These are phyloP conservation scores for Meyerozyma sp. DNA, from an alignment of 1,139 yeast species.

Conservation along the genomic window DNA sequence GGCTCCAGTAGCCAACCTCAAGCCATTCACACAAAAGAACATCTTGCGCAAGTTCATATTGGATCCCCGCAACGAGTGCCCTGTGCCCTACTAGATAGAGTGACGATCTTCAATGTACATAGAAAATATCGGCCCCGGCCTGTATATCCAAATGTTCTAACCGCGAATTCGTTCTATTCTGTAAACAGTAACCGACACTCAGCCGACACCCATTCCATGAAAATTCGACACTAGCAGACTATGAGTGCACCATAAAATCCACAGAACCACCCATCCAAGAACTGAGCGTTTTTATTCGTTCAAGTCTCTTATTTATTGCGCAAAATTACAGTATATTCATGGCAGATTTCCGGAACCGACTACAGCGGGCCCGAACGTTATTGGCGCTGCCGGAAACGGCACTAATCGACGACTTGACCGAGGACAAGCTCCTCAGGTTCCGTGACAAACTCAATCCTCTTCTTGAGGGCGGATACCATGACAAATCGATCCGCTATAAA, in stretches of 20 bases:
- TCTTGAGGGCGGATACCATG: slow-evolving; percentile 5
- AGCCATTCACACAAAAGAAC: slow-evolving; percentile 47
- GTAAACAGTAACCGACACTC: no score
- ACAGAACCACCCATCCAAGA: no score
- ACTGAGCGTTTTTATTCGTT: background rate
- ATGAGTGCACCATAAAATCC: no score
- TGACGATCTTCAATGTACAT: background rate
- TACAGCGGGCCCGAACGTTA: slow-evolving; percentile 1
- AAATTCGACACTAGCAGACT: no score
- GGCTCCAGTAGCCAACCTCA: slow-evolving; percentile 22
- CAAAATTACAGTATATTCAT: background rate
- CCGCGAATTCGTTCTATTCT: background rate
- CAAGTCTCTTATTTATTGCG: background rate
- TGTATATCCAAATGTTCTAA: background rate
- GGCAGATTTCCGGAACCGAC: background rate
- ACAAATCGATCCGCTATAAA: background rate
- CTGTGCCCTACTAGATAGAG: slow-evolving; percentile 14
- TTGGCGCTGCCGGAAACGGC: background rate
- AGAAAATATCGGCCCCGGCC: background rate
- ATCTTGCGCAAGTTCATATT: slow-evolving; percentile 46
- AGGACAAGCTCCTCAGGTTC: slow-evolving; percentile 2
- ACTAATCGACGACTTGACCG: slow-evolving; percentile 1
- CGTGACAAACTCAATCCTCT: slow-evolving; percentile 9
- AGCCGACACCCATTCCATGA: no score
- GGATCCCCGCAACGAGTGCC: slow-evolving; percentile 32